Evolutionary conservation across 208 protist species (phyloP), one percentile per base, ranked within the genome.

Genomic region (Borovskyia barvae): DNA sequence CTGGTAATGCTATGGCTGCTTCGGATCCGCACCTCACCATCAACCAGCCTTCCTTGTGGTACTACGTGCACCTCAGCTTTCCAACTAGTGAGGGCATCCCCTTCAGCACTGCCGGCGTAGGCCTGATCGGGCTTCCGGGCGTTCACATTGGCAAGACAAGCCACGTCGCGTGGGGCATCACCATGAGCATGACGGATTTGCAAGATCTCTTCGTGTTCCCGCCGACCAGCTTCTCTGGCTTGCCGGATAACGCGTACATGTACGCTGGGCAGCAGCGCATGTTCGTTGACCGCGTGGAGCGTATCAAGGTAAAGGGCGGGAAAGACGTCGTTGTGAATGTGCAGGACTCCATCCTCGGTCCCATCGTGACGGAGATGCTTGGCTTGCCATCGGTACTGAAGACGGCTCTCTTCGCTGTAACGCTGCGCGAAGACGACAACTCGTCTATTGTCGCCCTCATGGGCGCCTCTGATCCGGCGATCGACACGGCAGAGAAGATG

Each of bases 151-250:
- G 72, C 41, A 54, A 51, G 11, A 80, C 80, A n/a, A 74, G 66
- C n/a, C 53, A 79, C 58, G 28, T 84, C 3, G 56, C 80, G 14
- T 87, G 80, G 80, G 80, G 80, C 37, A 81, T 87, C 56, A 87
- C 80, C 20, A 80, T 84, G 76, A 79, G 69, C 48, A 72, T 75
- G 68, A 87, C 76, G 1, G 80, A 87, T 35, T 61, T 87, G 33
- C 67, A 83, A 58, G 80, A 87, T 46, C 42, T 84, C 3, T 87
- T 80, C 62, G 59, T 87, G 24, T 46, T 87, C 39, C 71, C 75
- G 15, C 69, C 68, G 1, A 20, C 36, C 22, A n/a, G 37, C 29
- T 41, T 66, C 28, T 57, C 45, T 0, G 74, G 58, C 5, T 29
- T 68, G 51, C 54, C 56, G 20, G 57, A 66, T 5, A 46, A 45